These are phyloP conservation scores for Nakazawaea holstii DNA, from an alignment of 805 yeast genomes.

Conservation along the genomic window DNA sequence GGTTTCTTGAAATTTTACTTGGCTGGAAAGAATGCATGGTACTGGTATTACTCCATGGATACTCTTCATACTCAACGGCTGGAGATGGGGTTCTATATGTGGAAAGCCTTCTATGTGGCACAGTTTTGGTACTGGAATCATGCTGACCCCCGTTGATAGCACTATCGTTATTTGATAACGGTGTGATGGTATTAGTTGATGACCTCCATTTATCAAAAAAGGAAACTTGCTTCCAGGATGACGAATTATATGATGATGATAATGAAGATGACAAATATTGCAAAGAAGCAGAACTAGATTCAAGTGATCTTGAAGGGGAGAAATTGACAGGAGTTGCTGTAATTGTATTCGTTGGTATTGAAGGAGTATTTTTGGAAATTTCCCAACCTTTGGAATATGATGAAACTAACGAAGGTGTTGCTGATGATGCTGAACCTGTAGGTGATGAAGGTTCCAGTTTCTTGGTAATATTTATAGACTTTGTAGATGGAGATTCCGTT, in stretches of 20 bases:
- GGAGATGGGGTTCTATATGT: conserved; percentile 13
- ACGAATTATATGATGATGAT: conserved; percentile 32
- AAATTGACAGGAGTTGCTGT: conserved; percentile 7
- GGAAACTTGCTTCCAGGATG: conserved; percentile 36
- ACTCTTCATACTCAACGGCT: background rate
- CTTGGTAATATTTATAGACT: conserved; percentile 17
- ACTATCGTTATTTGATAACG: no score
- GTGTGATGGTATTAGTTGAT: background rate
- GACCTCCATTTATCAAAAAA: conserved; percentile 40
- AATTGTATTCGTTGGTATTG: conserved; percentile 15
- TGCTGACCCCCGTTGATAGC: conserved; percentile 14
- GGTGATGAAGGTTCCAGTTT: conserved; percentile 3
- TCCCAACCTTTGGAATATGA: conserved; percentile 37
- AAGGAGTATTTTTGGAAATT: conserved; percentile 23
- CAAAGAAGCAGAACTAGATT: conserved; percentile 29
- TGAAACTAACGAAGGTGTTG: conserved; percentile 14
- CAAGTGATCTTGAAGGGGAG: conserved; percentile 7
- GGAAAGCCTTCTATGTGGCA: conserved; percentile 3
- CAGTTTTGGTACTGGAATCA: conserved; percentile 24
- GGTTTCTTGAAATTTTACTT: background rate
- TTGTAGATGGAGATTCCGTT: conserved; percentile 2
- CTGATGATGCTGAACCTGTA: conserved; percentile 3
- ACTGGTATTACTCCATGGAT: background rate
- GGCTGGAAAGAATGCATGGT: background rate
- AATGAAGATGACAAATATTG: conserved; percentile 32